Conservation (phyloP, 345 rosid genomes). For the Bruguiera gymnorhiza region DNA sequence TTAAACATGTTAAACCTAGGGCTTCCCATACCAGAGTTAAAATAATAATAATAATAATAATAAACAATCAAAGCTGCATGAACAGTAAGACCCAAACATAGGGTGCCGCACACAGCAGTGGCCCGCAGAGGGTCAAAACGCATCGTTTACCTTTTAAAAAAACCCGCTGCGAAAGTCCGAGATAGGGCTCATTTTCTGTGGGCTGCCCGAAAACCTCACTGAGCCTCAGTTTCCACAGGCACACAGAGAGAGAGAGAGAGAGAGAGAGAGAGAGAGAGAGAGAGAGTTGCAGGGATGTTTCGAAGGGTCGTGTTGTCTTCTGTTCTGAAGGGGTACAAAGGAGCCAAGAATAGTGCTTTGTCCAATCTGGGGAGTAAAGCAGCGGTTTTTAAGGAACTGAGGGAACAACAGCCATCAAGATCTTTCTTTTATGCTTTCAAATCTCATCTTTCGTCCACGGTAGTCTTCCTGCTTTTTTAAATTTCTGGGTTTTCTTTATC, state of each 20-base stretch:
- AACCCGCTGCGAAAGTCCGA: neutral
- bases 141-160: neutral
- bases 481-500: neutral
- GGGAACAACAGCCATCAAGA: slow-evolving; percentile 28
- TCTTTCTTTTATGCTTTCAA: slow-evolving; percentile 39
- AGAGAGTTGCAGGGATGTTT: slow-evolving; percentile 36
- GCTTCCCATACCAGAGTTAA: no score
- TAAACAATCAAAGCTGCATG: no score
- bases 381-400: slow-evolving; percentile 26
- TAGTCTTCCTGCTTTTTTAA: slow-evolving; percentile 27
- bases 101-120: no score
- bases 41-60: no score
- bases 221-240: neutral
- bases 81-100: no score
- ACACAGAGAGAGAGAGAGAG: neutral
- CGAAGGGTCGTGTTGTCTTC: slow-evolving; percentile 44
- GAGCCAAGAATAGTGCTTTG: slow-evolving; percentile 20
- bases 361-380: slow-evolving; percentile 32
- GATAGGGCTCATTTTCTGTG: neutral
- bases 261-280: slow-evolving; percentile 4
- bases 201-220: neutral
- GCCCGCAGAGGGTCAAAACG: neutral
- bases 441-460: slow-evolving; percentile 31
- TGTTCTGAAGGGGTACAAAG: slow-evolving; percentile 51
- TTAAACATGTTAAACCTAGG: no score